A percentile compares a stretch with the other conserved stretches of the same genome.
Conservation (phyloP, 2,329 filamentous ascomycete genomes). For the Colletotrichum sp. region DNA sequence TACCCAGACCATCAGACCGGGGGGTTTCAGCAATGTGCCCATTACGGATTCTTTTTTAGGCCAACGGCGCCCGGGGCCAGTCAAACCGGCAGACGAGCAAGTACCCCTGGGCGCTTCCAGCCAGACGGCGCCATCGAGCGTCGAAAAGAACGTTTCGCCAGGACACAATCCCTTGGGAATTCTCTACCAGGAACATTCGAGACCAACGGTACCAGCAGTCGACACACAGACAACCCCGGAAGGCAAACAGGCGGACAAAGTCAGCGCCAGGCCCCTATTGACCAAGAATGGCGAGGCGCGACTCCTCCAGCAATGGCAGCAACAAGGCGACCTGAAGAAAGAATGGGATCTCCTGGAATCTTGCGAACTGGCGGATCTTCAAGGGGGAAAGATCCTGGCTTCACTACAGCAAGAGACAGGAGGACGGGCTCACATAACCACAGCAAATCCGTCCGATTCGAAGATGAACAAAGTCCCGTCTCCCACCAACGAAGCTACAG, state of each 20-base stretch:
- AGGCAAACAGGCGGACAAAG: background rate
- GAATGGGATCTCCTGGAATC: background rate
- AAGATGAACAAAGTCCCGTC: background rate
- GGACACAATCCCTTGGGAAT: background rate
- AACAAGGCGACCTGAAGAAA: background rate
- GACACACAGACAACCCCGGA: background rate
- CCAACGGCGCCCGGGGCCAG: background rate
- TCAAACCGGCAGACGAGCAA: background rate
- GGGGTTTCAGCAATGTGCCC: background rate
- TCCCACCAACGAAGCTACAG: conserved; percentile 32
- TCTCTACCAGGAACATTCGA: background rate
- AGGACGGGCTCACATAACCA: background rate
- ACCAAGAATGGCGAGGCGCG: background rate
- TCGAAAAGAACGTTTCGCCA: background rate
- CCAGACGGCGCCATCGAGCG: background rate
- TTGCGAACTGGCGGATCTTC: background rate
- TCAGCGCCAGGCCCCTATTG: background rate
- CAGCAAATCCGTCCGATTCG: background rate
- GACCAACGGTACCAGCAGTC: background rate
- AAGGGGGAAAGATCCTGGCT: background rate
- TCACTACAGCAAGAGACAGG: background rate
- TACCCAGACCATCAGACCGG: background rate
- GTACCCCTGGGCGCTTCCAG: background rate
- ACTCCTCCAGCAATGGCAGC: background rate
- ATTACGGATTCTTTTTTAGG: conserved; percentile 26